Base-by-base conservation (phyloP, 805 yeast genomes). In the Wickerhamiella alocasiicola region DNA sequence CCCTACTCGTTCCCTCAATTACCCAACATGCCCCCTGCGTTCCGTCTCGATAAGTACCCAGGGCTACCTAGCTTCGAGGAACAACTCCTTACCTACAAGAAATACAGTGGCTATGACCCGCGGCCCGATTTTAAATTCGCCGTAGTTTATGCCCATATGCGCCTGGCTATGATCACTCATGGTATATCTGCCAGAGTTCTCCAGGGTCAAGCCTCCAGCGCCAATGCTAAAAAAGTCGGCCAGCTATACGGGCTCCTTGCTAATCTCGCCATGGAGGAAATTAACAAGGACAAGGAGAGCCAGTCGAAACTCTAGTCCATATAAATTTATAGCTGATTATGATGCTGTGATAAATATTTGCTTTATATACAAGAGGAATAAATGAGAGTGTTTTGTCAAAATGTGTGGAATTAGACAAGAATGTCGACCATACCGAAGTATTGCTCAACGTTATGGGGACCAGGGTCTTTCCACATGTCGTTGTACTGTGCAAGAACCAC, bases 391-490 rank as follows among this genome's bases (percentile, higher is more conserved):
- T n/a, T n/a, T n/a, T n/a, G n/a, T n/a, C n/a, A n/a, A n/a, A n/a
- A n/a, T n/a, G n/a, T n/a, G n/a, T n/a, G n/a, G n/a, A n/a, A n/a
- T n/a, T n/a, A n/a, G n/a, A n/a, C n/a, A n/a, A 59, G 45, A 25
- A 59, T 39, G 20, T 55, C 46, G 29, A 60, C 50, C 26, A 56
- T 50, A 23, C 96, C 96, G 53, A 87, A 87, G 39, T 74, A 75
- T 62, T 83, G 95, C 63, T 87, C 96, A 55, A 87, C 76, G 47
- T 78, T 81, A 57, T 82, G 79, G 2, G 69, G 66, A 44, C 96
- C 95, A 18, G 95, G 85, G 9, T 55, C 53, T 57, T 87, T 87
- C 96, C 96, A 87, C 60, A 62, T 67, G 59, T 87, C 96, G 54
- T 87, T 66, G 61, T 63, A 84, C n/a, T 85, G 76, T 16, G 94